Base-by-base conservation (phyloP, 2,329 filamentous ascomycete species). In the Fusarium sp. region DNA sequence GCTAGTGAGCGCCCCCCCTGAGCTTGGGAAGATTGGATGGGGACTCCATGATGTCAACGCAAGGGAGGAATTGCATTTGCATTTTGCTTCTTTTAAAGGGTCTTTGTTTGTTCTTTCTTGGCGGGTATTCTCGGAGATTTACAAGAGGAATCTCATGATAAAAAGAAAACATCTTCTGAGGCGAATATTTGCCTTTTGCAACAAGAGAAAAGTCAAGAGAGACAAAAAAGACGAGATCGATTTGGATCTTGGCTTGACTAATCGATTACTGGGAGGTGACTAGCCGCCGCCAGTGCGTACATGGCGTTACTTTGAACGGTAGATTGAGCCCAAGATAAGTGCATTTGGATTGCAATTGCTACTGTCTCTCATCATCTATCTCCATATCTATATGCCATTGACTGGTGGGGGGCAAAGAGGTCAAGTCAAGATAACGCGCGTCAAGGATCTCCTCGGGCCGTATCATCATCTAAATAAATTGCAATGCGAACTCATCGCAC, bases 1-100 rank as follows among this genome's bases (percentile, higher is more conserved):
- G 48, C 68, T 71, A 71, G 55, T 30, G 55, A 65, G 34, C 58
- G 63, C 43, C 51, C 59, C 63, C 63, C 63, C 68, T 71, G 63
- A 71, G 68, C 68, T 58, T 68, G 61, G 63, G 55, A 61, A 50
- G 28, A 50, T 53, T 41, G 21, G 7, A 4, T 47, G 16, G 63
- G 63, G 69, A 60, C 43, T 43, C 61, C 61, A 69, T 71, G 63
- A 74, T 74, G 72, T 72, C 66, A 74, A 74, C 59, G 57, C 64
- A 73, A 58, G 63, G 66, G 61, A 27, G 20, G 18, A 48, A 20
- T 43, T 43, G 20, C 30, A 18, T 30, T 23, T 23, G 23, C 32
- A 30, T 59, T 49, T 50, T 51, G 46, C 51, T 62, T 55, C 43
- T 62, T 37, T 59, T 61, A n/a, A 27, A 68, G 50, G 45, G 59